Evolutionary conservation across 2,329 filamentous ascomycete species (phyloP), one percentile per base, ranked within the genome.

Genomic region (Talaromyces sp.): DNA sequence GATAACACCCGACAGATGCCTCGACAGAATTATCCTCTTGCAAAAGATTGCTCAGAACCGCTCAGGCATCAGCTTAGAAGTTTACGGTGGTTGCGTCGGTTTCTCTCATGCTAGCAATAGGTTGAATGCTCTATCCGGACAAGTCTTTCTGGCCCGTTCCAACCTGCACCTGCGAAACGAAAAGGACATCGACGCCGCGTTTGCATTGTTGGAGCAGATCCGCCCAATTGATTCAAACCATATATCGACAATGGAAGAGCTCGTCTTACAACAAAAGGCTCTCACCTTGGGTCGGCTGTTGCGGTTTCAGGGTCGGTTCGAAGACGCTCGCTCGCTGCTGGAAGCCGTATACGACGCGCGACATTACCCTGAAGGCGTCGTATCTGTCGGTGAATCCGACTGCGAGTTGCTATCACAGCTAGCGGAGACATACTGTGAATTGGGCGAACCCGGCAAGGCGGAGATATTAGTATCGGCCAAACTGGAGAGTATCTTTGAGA

Each of bases 161-260:
- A 29, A 56, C n/a, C 22, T 49, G 31, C 13, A 64, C 17, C 3
- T 53, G 15, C 62, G 56, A 25, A 60, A 36, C 17, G 45, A 25
- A 11, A 19, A 29, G 19, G 54, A 60, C 29, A 58, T 64, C 17
- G 54, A 53, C 3, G 47, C 13, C 1, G 62, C 62, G 5, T 64
- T 64, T 49, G 6, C 27, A 8, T 11, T 64, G 3, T 47, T 64
- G 34, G 15, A 34, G n/a, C n/a, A 29, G 6, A 49, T 64, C 54
- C 53, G 45, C 17, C 62, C 62, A 13, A 36, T 60, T 17, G 17
- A 64, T 17, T 10, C 13, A 29, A 31, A 51, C 13, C 43, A 36
- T 15, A 64, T 64, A 25, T 64, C 62, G 1, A 64, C 54, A 19
- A 27, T 64, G 54, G 62, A 64, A 60, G 62, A 64, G 43, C 62